Base-by-base conservation (phyloP, 805 yeast genomes). In the Hanseniaspora vineae region DNA sequence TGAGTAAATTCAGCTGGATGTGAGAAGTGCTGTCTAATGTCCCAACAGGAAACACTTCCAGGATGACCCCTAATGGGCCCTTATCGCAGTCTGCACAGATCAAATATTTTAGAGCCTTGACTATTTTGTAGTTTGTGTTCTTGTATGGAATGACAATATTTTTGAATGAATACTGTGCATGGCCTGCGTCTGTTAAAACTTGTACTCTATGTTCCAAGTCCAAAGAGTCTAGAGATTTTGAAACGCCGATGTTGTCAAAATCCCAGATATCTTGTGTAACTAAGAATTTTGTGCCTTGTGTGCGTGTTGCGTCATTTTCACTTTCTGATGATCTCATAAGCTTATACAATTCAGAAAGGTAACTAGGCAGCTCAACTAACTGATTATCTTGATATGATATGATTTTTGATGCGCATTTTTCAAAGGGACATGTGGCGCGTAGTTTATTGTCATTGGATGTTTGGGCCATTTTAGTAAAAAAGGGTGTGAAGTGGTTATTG, bases 171-270 rank as follows among this genome's bases (percentile, higher is more conserved):
- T 23, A 23, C 29, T 23, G 29, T 23, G 29, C 29, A 8, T 23
- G 4, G 8, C 29, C 29, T 8, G 4, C 29, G 4, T 23, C 29
- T 23, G 29, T 8, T 5, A 23, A 8, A 8, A 23, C 29, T 8
- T 23, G 29, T 23, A 23, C 29, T 23, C 8, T 13, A 31, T 42
- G 35, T 14, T 44, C 49, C 49, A 47, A 37, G 18, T 44, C 45
- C 39, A 35, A 19, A 19, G 29, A n/a, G 33, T 49, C 50, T 44
- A 45, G 54, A 49, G 10, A 51, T 53, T 46, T 71, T 1, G 88
- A 81, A 2, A 84, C 90, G 1, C 87, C 89, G 43, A 84, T 75
- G 55, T 84, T 84, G 52, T 84, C 89, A 55, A 84, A 84, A 52
- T 77, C 84, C 92, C 92, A 84, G 46, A 80, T 77, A 55, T 81